Conservation (phyloP, 2,329 filamentous ascomycete genomes). For the Diaporthe citrichinensis region DNA sequence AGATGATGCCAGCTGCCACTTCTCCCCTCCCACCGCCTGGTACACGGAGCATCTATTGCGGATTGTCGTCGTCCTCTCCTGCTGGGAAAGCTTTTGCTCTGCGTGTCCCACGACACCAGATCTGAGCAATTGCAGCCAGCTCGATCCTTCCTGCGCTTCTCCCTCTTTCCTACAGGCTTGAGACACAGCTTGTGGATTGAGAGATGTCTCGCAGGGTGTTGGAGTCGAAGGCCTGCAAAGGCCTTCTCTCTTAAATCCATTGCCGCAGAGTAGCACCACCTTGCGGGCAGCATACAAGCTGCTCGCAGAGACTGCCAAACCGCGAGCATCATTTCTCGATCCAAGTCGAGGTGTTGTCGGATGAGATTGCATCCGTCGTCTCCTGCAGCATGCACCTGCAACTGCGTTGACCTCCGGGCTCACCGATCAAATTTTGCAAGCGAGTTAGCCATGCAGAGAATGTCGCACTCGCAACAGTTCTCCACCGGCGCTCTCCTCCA, state of each 20-base stretch:
- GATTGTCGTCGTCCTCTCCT: conserved; percentile 87
- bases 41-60: conserved; percentile 65
- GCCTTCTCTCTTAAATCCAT: conserved; percentile 84
- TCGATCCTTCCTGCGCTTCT: conserved; percentile 80
- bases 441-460: conserved; percentile 93
- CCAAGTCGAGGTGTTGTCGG: conserved; percentile 79
- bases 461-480: conserved; percentile 94
- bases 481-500: conserved; percentile 84
- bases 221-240: conserved; percentile 74
- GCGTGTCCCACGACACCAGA: conserved; percentile 45
- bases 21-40: conserved; percentile 55
- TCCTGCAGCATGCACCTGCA: conserved; percentile 41
- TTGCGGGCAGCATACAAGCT: conserved; percentile 14
- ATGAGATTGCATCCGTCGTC: conserved; percentile 67
- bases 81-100: conserved; percentile 70
- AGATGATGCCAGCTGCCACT: conserved; percentile 33
- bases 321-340: conserved; percentile 66
- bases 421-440: conserved; percentile 85
- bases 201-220: conserved; percentile 80
- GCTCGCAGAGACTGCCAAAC: conserved; percentile 31
- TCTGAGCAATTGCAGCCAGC: conserved; percentile 72
- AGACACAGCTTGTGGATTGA: conserved; percentile 64
- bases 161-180: conserved; percentile 68
- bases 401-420: conserved; percentile 55
- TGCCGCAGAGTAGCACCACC: conserved; percentile 64